Evolutionary conservation across 169 alveolate genomes (phyloP), one percentile per base, ranked within the genome.

Genomic region (Plasmodium sp.): DNA sequence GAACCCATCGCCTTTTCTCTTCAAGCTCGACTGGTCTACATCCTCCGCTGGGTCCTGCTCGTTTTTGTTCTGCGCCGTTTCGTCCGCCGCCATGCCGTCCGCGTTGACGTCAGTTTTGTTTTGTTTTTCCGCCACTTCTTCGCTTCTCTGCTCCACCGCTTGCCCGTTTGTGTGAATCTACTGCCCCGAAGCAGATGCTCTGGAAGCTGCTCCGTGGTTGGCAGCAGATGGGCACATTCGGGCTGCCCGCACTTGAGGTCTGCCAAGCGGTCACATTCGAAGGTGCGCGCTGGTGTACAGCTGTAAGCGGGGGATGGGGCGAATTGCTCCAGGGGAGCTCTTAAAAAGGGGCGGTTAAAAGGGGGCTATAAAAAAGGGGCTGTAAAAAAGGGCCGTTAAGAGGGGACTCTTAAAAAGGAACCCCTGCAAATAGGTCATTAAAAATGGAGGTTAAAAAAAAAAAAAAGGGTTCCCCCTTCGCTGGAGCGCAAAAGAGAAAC

Each of bases 1-100:
- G 41, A 84, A 84, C 10, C 81, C 74, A n/a, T 86, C 93, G 56
- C 81, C 77, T 86, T 86, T 86, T 45, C 93, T 86, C 48, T 86
- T 86, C n/a, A 58, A 34, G 81, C 74, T 84, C 18, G 71, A 31
- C 2, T 43, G 36, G 54, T 86, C 85, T 34, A 14, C 73, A 45
- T 33, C 86, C 33, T 48, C 83, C 14, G 12, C 43, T 71, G 77
- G 36, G 10, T 45, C 83, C 27, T 39, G 75, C 6, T 41, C 83
- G 33, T 72, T 84, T 51, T 85, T 85, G 39, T 85, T 74, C 43
- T 39, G 45, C 27, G 34, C 12, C 36, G 36, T 2, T 62, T 85
- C 51, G 36, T 36, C 62, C 7, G 43, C 16, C 58, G 31, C 62
- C 93, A 86, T 86, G 27, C 22, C 27, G 62, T 51, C 16, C 12